phyloP scores from a whole-genome alignment of 345 rosid species.

The Angophora floribunda region DNA sequence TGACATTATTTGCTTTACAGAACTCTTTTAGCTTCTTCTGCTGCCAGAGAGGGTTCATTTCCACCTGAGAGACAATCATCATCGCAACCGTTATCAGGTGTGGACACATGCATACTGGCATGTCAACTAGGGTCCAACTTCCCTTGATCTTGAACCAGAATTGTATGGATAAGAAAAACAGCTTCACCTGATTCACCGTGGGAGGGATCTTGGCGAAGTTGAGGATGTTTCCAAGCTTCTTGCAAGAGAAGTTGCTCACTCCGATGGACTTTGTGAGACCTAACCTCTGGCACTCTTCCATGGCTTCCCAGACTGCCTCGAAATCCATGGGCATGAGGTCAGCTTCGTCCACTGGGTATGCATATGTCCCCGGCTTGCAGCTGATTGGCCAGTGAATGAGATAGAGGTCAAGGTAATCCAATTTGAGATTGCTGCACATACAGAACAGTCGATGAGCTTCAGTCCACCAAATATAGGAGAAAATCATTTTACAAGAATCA shows the following conservation, averaged over 20 bases:
- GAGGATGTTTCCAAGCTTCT: constrained; percentile 53
- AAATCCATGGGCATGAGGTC: constrained; percentile 60
- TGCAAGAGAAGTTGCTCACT: constrained; percentile 76
- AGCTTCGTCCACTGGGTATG: constrained; percentile 55
- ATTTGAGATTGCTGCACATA: constrained; percentile 41
- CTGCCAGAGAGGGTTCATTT: constrained; percentile 82
- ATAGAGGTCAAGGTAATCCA: constrained; percentile 69
- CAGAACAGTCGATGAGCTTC: not conserved
- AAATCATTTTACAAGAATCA: not conserved
- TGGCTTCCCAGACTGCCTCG: constrained; percentile 56
- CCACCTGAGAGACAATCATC: constrained; percentile 48
- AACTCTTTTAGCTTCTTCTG: constrained; percentile 56
- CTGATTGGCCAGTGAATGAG: constrained; percentile 89
- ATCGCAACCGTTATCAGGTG: not conserved
- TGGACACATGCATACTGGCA: not conserved
- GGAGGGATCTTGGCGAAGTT: constrained; percentile 63
- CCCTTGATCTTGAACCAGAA: not conserved
- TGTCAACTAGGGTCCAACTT: not conserved
- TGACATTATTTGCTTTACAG: constrained; percentile 38
- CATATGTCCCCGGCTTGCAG: constrained; percentile 42
- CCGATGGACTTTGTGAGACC: constrained; percentile 77
- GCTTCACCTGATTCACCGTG: constrained; percentile 59
- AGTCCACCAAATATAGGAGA: not conserved
- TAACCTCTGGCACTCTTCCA: constrained; percentile 61
- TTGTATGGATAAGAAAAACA: not conserved